These are phyloP conservation scores for Podospora bellae-mahoneyi DNA, from an alignment of 495 filamentous ascomycete species.

Conservation along the genomic window DNA sequence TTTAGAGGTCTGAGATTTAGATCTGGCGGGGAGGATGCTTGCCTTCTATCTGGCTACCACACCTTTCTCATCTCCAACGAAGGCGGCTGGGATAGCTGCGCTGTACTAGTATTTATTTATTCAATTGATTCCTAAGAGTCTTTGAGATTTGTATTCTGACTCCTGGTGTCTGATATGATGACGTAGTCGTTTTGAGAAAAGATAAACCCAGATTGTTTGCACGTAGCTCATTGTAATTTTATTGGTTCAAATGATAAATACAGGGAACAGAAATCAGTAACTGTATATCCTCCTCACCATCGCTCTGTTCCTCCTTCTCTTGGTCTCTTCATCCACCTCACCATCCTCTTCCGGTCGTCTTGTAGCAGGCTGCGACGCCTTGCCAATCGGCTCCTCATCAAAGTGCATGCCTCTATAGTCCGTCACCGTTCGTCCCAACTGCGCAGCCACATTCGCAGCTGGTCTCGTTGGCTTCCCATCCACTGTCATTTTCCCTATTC, in stretches of 20 bases:
- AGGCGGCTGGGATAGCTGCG: neutral
- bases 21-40: slow-evolving; percentile 2
- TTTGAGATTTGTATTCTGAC: neutral
- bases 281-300: neutral
- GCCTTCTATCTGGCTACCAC: slow-evolving; percentile 31
- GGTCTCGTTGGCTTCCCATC: neutral
- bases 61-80: slow-evolving; percentile 1
- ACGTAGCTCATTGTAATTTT: too few species aligned
- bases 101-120: slow-evolving; percentile 7
- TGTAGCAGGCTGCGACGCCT: neutral
- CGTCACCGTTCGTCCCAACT: neutral
- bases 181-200: neutral
- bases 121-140: neutral
- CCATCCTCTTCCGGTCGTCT: neutral
- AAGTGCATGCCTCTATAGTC: neutral
- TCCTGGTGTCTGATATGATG: neutral
- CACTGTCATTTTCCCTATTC: neutral
- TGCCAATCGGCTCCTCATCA: neutral
- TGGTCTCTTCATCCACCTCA: neutral
- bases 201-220: neutral
- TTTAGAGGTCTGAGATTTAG: neutral
- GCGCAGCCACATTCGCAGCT: neutral
- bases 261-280: neutral
- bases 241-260: neutral
- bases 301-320: neutral